phyloP scores from a whole-genome alignment of 148 eudicot genomes.

The Spergularia bocconei region DNA sequence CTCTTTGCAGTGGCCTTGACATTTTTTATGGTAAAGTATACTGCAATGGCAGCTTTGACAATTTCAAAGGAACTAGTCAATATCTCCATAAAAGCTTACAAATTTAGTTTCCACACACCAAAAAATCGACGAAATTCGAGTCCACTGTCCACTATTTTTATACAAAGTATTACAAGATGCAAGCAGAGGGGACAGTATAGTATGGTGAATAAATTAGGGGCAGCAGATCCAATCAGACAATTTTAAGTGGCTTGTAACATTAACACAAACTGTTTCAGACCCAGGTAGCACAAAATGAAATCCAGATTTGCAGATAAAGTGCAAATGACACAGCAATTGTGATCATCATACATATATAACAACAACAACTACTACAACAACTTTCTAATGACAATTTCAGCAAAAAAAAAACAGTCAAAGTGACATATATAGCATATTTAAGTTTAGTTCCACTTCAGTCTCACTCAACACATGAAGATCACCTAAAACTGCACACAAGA shows the following conservation, averaged over 20 bases:
- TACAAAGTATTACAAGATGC: neutral
- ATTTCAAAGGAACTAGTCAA: conserved; percentile 21
- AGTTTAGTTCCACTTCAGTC: neutral
- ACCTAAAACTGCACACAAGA: neutral
- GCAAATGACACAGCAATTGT: conserved; percentile 8
- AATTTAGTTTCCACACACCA: neutral
- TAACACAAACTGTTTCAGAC: conserved; percentile 4
- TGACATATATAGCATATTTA: neutral
- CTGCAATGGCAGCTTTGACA: conserved; percentile 19
- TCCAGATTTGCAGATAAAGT: conserved; percentile 7
- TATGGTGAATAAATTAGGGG: conserved; percentile 2
- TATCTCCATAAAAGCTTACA: neutral
- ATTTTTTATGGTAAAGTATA: conserved; percentile 41
- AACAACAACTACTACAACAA: neutral
- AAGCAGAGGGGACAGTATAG: conserved; percentile 7
- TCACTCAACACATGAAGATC: conserved; percentile 8
- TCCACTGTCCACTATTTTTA: neutral
- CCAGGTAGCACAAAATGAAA: conserved; percentile 11
- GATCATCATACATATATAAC: neutral
- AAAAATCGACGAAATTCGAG: neutral
- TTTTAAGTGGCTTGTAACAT: neutral
- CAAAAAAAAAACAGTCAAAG: conserved; percentile 1
- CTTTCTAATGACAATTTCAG: neutral
- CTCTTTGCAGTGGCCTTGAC: conserved; percentile 92
- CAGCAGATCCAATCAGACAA: conserved; percentile 26